phyloP scores from a whole-genome alignment of 768 basidiomycete genomes.

The Podaxis sp. region DNA sequence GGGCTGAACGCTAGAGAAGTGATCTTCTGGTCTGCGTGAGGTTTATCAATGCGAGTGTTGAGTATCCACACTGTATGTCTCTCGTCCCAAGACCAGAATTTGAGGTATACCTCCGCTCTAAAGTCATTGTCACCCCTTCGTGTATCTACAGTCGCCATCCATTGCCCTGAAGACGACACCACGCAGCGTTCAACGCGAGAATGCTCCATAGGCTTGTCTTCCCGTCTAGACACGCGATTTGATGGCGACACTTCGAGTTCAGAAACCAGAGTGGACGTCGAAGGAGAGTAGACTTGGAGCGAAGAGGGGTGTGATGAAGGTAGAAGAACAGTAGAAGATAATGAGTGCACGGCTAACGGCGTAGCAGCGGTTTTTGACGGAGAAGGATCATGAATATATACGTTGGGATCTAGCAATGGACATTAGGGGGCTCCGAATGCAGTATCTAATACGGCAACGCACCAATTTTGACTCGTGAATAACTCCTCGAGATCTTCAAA shows the following conservation, averaged over 20 bases:
- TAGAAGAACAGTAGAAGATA: slow-evolving; percentile 76
- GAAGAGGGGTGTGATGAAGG: slow-evolving; percentile 95
- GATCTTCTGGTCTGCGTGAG: slow-evolving; percentile 70
- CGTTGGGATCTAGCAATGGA: slow-evolving; percentile 29
- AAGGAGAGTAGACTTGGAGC: slow-evolving; percentile 86
- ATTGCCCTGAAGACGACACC: slow-evolving; percentile 69
- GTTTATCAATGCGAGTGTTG: slow-evolving; percentile 87
- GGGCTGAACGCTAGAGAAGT: slow-evolving; percentile 74
- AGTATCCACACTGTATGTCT: slow-evolving; percentile 65
- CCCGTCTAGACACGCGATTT: slow-evolving; percentile 82
- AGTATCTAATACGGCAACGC: slow-evolving; percentile 21
- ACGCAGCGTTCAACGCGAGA: slow-evolving; percentile 70
- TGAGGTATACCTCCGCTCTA: slow-evolving; percentile 74
- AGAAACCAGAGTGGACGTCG: slow-evolving; percentile 65
- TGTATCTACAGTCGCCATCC: slow-evolving; percentile 91
- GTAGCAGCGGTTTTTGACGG: slow-evolving; percentile 41
- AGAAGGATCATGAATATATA: slow-evolving; percentile 29
- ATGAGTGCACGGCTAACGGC: slow-evolving; percentile 76
- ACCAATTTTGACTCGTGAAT: slow-evolving; percentile 81
- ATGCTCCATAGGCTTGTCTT: slow-evolving; percentile 74
- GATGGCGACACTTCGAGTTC: slow-evolving; percentile 94
- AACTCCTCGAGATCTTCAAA: slow-evolving; percentile 70
- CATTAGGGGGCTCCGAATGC: background rate
- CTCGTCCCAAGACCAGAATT: slow-evolving; percentile 87
- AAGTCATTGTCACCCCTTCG: slow-evolving; percentile 67